Evolutionary conservation across 164 flowering plant genomes (phyloP), one percentile per base, ranked within the genome.

Genomic region (Hamamelis virginiana): DNA sequence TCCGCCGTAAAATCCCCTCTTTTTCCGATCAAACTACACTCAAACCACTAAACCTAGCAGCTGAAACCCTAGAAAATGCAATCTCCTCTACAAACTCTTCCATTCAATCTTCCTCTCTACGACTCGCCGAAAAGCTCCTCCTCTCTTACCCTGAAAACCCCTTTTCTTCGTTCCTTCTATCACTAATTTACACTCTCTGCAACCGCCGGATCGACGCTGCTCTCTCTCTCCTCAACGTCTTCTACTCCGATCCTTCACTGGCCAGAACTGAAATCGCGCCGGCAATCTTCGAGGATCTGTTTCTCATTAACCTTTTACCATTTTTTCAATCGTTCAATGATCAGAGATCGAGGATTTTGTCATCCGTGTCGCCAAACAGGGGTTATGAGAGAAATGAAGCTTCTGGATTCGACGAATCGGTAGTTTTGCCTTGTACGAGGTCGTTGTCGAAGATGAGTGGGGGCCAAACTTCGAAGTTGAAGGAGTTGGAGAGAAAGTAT

Each of bases 241-340:
- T 91, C 65, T 19, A 51, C 23, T 43, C 48, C 1, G 81, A 87
- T 33, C 96, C 93, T 9, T 80, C 79, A 0, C 58, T 78, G 18
- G 85, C 91, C 0, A 77, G 93, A 13, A 65, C 85, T 1, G 96
- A 91, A 45, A 68, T 89, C 27, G 82, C 90, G 0, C 88, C 90
- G 0, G 4, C 6, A 9, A 46, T 87, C n/a, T 91, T 85, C 67
- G 87, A 89, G 62, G 82, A 83, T 9, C 75, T 88, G 19, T 88
- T 88, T 71, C 72, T 88, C 1, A 47, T 73, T 51, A 87, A 82
- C 50, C 81, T 88, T 19, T 58, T 76, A 0, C 90, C 93, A 0
- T 78, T 85, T 41, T 67, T 84, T 13, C 78, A 82, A 38, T 74
- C 78, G 80, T 76, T 81, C 59, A 69, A 77, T 22, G 84, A 81